These are phyloP conservation scores for Mariannaea sp. DNA, from an alignment of 2,329 filamentous ascomycete genomes.

Conservation along the genomic window DNA sequence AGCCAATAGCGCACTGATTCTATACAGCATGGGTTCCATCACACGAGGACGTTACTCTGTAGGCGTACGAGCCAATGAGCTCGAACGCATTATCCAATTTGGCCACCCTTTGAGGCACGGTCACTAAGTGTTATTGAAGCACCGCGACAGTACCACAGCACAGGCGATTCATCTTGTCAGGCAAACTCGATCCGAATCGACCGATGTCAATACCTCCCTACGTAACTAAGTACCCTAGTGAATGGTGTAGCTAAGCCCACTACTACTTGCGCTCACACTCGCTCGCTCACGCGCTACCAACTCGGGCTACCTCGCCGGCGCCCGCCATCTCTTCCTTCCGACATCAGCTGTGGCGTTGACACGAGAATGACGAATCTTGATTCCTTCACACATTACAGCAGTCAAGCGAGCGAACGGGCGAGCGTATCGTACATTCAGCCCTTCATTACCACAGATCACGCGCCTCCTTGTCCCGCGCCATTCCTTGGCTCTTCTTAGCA, in stretches of 20 bases:
- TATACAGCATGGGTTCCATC: too few relatives aligned
- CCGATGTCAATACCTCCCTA: slow-evolving; percentile 4
- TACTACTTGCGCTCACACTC: not conserved
- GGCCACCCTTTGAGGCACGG: not conserved
- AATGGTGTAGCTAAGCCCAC: not conserved
- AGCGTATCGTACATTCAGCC: slow-evolving; percentile 1
- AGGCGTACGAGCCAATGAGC: too few relatives aligned
- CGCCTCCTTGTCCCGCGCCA: slow-evolving; percentile 13
- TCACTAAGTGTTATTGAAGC: too few relatives aligned
- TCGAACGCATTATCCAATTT: not conserved
- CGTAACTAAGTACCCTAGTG: not conserved
- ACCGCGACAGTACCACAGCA: too few relatives aligned
- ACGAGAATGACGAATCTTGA: not conserved
- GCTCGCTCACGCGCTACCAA: too few relatives aligned
- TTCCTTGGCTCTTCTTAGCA: slow-evolving; percentile 6
- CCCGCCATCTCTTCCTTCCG: not conserved
- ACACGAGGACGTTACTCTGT: too few relatives aligned
- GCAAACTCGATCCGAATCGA: not conserved
- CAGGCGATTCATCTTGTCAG: too few relatives aligned
- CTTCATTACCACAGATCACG: slow-evolving; percentile 1
- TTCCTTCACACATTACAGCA: slow-evolving; percentile 2
- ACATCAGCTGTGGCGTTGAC: slow-evolving; percentile 1
- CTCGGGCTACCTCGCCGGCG: not conserved
- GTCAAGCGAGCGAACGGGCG: not conserved
- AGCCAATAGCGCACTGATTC: too few relatives aligned